Percentiles rank a stretch among this genome's conserved stretches.
phyloP scores from a whole-genome alignment of 2,329 filamentous ascomycete genomes.

The Botrytis galanthina region DNA sequence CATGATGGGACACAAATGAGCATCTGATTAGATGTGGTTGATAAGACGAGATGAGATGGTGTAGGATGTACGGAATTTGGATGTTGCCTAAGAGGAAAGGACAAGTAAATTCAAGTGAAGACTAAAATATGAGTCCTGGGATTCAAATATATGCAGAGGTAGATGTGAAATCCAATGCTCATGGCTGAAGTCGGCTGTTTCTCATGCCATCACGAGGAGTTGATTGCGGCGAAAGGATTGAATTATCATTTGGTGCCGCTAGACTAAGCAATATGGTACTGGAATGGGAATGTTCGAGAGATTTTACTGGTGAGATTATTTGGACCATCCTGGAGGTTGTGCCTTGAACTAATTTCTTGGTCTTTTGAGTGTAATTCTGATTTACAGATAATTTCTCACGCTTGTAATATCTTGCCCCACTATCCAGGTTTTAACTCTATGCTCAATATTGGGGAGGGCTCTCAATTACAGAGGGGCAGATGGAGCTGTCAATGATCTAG shows the following conservation, averaged over 20 bases:
- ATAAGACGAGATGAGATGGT: not conserved
- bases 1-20: not conserved
- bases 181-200: not conserved
- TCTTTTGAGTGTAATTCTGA: not conserved
- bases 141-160: not conserved
- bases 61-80: not conserved
- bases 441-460: not conserved
- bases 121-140: not conserved
- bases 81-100: not conserved
- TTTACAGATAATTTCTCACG: not conserved
- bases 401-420: not conserved
- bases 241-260: not conserved
- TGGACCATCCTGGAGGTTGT: not conserved
- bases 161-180: not conserved
- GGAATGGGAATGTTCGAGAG: not conserved
- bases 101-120: no score
- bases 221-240: not conserved
- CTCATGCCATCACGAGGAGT: not conserved
- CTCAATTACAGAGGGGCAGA: not conserved
- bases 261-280: not conserved
- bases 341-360: not conserved
- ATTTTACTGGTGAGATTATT: not conserved
- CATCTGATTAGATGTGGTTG: not conserved
- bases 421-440: not conserved
- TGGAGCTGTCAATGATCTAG: not conserved